Evolutionary conservation across 495 filamentous ascomycete species (phyloP), one percentile per base, ranked within the genome.

Genomic region (Saxophila tyrrhenica): DNA sequence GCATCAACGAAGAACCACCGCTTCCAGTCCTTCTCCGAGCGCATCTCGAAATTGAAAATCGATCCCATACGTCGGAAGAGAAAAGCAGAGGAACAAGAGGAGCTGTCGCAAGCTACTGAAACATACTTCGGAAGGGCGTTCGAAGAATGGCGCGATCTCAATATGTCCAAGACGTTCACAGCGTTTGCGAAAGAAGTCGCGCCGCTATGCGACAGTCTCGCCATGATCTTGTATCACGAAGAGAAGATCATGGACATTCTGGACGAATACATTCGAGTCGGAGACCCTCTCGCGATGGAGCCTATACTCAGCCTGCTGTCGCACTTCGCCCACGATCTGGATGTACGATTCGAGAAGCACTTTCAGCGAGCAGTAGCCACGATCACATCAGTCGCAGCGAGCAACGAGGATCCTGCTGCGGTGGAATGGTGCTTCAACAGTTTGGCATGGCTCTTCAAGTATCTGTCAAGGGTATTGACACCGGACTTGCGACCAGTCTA

Each of bases 381-480:
- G 50, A 78, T 97, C 39, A 69, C 76, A 5, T 77, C 75, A 2
- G 64, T 87, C 35, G 82, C 83, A 32, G 78, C 79, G 21, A 78
- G 74, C 47, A 77, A 85, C 61, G 56, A 70, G 1, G 79, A 81
- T 58, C 76, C 87, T 25, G 88, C 91, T 58, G 86, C 88, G 16
- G 83, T 94, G 35, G 89, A 99, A 71, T 97, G 92, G 94, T 90
- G 88, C 52, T 97, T 99, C 66, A 88, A 80, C 44, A 89, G 87
- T 62, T 76, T 99, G 15, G 88, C 92, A 57, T 96, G 94, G 78
- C 78, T 95, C 17, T 94, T 97, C 78, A 99, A 97, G 64, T 97
- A 94, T 61, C 78, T 99, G 19, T 91, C 89, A 2, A 79, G 86
- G 43, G 75, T 96, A 8, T 65, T 99, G 21, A 85, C 87, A 0